Conservation (phyloP, 75 land plant genomes). For the Cryptomeria japonica region DNA sequence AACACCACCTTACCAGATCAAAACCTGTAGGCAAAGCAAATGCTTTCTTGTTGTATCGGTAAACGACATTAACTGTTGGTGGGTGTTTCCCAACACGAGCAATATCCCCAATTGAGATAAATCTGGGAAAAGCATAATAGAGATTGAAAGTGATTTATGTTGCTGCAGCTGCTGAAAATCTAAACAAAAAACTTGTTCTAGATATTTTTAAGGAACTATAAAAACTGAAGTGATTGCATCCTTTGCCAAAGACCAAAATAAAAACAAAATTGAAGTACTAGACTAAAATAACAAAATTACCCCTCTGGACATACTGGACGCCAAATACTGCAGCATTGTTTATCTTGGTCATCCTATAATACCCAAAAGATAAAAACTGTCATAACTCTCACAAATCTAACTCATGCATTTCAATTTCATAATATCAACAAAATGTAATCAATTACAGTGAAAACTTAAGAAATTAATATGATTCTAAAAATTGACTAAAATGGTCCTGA, state of each 20-base stretch:
- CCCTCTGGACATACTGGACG: slow-evolving; percentile 81
- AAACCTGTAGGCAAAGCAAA: slow-evolving; percentile 81
- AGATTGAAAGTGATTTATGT: not conserved
- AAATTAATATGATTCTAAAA: not conserved
- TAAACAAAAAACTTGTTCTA: not conserved
- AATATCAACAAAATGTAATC: not conserved
- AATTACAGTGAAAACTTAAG: not conserved
- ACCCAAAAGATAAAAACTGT: not conserved
- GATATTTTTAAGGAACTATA: slow-evolving; percentile 1
- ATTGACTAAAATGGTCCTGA: not conserved
- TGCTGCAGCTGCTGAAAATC: not conserved
- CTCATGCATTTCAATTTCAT: not conserved
- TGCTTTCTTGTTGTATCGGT: slow-evolving; percentile 36
- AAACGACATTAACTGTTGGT: slow-evolving; percentile 71
- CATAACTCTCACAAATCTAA: not conserved
- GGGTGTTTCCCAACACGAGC: slow-evolving; percentile 75
- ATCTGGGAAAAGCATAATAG: slow-evolving; percentile 32
- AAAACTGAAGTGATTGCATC: not conserved
- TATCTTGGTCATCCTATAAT: slow-evolving; percentile 39
- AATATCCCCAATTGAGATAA: slow-evolving; percentile 87
- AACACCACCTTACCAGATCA: slow-evolving; percentile 73
- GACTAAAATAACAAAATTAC: slow-evolving; percentile 27
- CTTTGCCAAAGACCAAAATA: not conserved
- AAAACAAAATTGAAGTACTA: slow-evolving; percentile 2
- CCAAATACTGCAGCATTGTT: slow-evolving; percentile 72